Percentiles rank a stretch among this genome's conserved stretches.
Conservation (phyloP, 257 asterid genomes). For the Solanum tacnaense region DNA sequence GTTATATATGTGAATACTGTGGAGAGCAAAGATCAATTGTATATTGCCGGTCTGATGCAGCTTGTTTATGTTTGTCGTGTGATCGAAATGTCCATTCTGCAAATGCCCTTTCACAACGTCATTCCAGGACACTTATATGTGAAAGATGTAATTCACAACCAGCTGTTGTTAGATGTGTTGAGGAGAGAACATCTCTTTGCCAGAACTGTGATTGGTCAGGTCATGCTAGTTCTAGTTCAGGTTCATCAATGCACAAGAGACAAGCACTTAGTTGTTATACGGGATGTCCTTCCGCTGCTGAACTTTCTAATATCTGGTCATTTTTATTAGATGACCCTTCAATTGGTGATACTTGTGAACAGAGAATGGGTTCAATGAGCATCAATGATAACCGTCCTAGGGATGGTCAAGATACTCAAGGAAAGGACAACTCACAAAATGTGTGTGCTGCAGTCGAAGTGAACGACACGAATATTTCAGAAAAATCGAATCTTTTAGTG, state of each 20-base stretch:
- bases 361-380: constrained; percentile 50
- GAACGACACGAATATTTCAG: constrained; percentile 10
- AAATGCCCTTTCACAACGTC: constrained; percentile 77
- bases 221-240: constrained; percentile 28
- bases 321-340: constrained; percentile 43
- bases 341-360: constrained; percentile 37
- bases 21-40: constrained; percentile 63
- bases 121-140: constrained; percentile 73
- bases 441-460: constrained; percentile 10
- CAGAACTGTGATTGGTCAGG: constrained; percentile 75
- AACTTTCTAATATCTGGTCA: constrained; percentile 67
- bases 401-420: constrained; percentile 20
- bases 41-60: constrained; percentile 82
- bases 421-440: constrained; percentile 17
- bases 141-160: constrained; percentile 77
- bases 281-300: constrained; percentile 84
- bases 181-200: constrained; percentile 65
- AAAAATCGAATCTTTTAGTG: constrained; percentile 28
- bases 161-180: constrained; percentile 58
- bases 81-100: constrained; percentile 91
- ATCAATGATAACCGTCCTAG: constrained; percentile 21
- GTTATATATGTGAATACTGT: constrained; percentile 78
- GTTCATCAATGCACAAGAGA: constrained; percentile 41
- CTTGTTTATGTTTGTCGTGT: constrained; percentile 77
- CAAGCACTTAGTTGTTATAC: constrained; percentile 59